phyloP scores from a whole-genome alignment of 2,329 filamentous ascomycete species.

The Microcyclospora tardicrescens region DNA sequence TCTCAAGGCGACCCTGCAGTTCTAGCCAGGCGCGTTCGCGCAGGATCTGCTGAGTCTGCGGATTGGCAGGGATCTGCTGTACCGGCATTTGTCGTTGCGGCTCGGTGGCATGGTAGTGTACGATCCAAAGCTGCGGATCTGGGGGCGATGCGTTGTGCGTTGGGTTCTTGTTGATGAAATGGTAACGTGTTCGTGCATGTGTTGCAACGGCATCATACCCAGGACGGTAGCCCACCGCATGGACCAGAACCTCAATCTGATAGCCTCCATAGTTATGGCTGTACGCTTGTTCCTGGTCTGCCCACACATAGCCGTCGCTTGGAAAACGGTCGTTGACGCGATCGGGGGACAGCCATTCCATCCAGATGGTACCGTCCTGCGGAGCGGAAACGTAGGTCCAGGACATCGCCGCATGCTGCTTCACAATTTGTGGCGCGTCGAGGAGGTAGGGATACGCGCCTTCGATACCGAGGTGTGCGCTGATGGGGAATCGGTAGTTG shows the following conservation, averaged over 20 bases:
- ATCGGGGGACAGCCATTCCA: constrained; percentile 77
- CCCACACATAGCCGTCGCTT: constrained; percentile 88
- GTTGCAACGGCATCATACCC: constrained; percentile 54
- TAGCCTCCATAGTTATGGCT: constrained; percentile 60
- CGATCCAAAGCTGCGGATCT: constrained; percentile 76
- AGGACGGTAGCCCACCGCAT: constrained; percentile 67
- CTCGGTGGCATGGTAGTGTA: constrained; percentile 75
- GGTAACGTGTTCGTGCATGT: constrained; percentile 75
- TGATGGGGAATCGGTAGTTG: constrained; percentile 63
- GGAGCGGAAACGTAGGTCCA: constrained; percentile 87
- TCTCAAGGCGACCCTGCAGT: constrained; percentile 64
- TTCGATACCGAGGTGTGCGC: constrained; percentile 56
- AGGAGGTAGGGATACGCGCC: constrained; percentile 75
- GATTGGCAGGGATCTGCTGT: constrained; percentile 48
- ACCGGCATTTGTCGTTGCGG: constrained; percentile 60
- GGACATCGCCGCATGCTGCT: constrained; percentile 73
- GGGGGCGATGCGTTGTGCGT: constrained; percentile 56
- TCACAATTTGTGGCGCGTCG: constrained; percentile 71
- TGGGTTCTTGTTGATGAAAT: constrained; percentile 62
- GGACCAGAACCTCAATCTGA: constrained; percentile 75
- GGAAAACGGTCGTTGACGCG: constrained; percentile 62
- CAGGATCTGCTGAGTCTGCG: constrained; percentile 48
- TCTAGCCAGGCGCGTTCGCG: constrained; percentile 49
- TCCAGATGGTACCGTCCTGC: constrained; percentile 64
- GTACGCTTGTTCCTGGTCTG: constrained; percentile 63